Evolutionary conservation across 495 filamentous ascomycete species (phyloP).

Genomic region (Aspergillus funiculosus): DNA sequence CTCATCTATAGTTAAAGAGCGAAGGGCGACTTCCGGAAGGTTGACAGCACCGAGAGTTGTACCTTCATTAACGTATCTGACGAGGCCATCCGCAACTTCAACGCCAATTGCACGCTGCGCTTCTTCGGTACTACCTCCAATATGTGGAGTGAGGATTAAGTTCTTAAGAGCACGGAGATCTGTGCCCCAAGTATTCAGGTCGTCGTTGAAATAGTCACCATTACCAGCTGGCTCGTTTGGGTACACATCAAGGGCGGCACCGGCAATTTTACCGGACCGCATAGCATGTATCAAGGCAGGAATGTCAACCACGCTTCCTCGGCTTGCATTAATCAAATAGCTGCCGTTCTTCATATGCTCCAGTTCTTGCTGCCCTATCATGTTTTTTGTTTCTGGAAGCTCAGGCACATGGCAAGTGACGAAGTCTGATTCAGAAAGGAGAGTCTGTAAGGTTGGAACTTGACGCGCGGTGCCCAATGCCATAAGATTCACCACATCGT

Average conservation of each 20-base stretch:
- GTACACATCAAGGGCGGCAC: constrained; percentile 93
- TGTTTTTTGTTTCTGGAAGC: constrained; percentile 79
- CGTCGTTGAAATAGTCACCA: constrained; percentile 85
- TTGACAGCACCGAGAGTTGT: constrained; percentile 88
- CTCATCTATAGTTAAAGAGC: constrained; percentile 81
- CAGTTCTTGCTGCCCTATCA: constrained; percentile 74
- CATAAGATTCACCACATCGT: constrained; percentile 90
- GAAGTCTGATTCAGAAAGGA: constrained; percentile 81
- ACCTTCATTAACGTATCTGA: constrained; percentile 90
- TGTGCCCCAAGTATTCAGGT: constrained; percentile 80
- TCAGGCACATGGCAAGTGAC: constrained; percentile 93
- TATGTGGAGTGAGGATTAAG: constrained; percentile 91
- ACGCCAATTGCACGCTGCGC: constrained; percentile 94
- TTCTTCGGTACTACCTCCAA: constrained; percentile 96
- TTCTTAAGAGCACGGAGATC: constrained; percentile 84
- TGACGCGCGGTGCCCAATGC: constrained; percentile 81
- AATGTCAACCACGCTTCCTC: constrained; percentile 91
- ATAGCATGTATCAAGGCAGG: constrained; percentile 85
- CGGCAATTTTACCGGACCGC: constrained; percentile 82
- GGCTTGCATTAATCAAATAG: constrained; percentile 93
- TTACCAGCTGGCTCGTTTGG: constrained; percentile 90
- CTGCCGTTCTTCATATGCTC: constrained; percentile 85
- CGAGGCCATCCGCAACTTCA: constrained; percentile 81
- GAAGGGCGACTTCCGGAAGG: constrained; percentile 86
- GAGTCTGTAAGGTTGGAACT: constrained; percentile 65